Conservation (phyloP, 2,329 filamentous ascomycete species). For the Hypoxylon sp. region DNA sequence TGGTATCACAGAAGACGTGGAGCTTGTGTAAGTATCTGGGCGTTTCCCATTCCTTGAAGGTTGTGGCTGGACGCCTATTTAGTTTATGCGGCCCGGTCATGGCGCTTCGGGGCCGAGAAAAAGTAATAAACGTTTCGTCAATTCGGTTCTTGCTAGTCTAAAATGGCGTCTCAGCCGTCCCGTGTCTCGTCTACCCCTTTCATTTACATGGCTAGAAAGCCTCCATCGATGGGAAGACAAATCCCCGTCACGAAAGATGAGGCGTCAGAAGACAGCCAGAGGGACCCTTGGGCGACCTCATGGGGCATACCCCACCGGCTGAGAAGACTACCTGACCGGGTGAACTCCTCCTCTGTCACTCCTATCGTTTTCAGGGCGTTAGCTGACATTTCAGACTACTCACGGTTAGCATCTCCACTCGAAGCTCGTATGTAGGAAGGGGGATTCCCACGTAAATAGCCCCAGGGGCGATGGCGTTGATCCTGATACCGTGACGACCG, state of each 20-base stretch:
- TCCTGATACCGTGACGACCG: constrained; percentile 51
- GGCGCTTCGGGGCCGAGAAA: neutral
- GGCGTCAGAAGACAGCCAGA: constrained; percentile 52
- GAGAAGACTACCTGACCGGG: constrained; percentile 31
- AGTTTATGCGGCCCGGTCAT: neutral
- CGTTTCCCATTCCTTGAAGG: neutral
- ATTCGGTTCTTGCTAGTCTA: neutral
- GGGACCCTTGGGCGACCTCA: constrained; percentile 52
- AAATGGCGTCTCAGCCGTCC: neutral
- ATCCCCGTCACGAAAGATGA: constrained; percentile 52
- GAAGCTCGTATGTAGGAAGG: neutral
- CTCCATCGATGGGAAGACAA: constrained; percentile 51
- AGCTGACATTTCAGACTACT: constrained; percentile 43
- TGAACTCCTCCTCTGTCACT: constrained; percentile 40
- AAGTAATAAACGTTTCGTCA: neutral
- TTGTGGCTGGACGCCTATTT: neutral
- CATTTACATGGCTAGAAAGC: constrained; percentile 37
- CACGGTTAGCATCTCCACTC: neutral
- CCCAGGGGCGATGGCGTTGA: constrained; percentile 52
- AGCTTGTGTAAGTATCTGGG: neutral
- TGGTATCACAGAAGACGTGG: constrained; percentile 2
- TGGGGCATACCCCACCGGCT: constrained; percentile 43
- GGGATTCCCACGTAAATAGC: constrained; percentile 39
- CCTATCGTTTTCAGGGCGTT: constrained; percentile 40
- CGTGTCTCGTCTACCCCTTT: neutral